A percentile compares a stretch with the other conserved stretches of the same genome.
These are phyloP conservation scores for Pisolithus albus DNA, from an alignment of 768 basidiomycete genomes.

Conservation along the genomic window DNA sequence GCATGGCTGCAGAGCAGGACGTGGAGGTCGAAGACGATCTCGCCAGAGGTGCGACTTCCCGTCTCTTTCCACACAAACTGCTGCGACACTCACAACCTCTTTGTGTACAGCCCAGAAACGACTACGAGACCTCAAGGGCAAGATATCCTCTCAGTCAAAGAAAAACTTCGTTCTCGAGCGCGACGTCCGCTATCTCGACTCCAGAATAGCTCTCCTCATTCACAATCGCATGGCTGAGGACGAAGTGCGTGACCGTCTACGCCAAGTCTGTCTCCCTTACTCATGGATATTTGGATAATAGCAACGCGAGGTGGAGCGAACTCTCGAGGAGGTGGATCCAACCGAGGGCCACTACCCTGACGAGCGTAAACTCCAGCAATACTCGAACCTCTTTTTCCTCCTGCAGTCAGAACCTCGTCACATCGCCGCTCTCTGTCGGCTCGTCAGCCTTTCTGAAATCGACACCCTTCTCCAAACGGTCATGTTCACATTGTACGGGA, in stretches of 20 bases:
- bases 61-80: background rate
- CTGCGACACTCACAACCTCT: background rate
- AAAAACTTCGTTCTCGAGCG: constrained; percentile 99
- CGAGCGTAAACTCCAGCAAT: constrained; percentile 90
- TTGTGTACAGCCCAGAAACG: constrained; percentile 83
- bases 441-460: constrained; percentile 94
- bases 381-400: constrained; percentile 98
- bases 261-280: constrained; percentile 3
- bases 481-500: constrained; percentile 99
- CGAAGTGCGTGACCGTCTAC: constrained; percentile 50
- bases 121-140: constrained; percentile 88
- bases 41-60: constrained; percentile 64
- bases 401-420: constrained; percentile 97
- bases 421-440: constrained; percentile 91
- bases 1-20: constrained; percentile 98
- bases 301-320: constrained; percentile 94
- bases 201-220: constrained; percentile 92
- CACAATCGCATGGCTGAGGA: constrained; percentile 98
- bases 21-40: constrained; percentile 97
- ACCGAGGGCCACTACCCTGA: constrained; percentile 91
- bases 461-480: constrained; percentile 99
- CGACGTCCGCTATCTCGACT: constrained; percentile 97
- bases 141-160: constrained; percentile 98
- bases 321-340: constrained; percentile 92
- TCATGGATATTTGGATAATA: constrained; percentile 33